Percentiles rank a stretch among this genome's conserved stretches.
These are phyloP conservation scores for Vitellaria paradoxa DNA, from an alignment of 179 eudicot genomes.

Conservation along the genomic window DNA sequence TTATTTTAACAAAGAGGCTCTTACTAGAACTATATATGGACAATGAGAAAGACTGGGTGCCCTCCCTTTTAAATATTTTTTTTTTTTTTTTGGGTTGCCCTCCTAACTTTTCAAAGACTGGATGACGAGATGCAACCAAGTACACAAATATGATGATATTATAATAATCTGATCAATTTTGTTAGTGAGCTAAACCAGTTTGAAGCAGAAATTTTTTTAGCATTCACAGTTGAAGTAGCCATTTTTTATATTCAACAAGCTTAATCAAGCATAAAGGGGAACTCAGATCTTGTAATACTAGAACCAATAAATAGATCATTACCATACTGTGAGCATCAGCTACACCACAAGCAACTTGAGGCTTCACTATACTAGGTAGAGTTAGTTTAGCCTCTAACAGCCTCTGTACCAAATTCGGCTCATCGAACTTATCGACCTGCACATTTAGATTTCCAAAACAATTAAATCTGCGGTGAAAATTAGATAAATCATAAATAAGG, in stretches of 20 bases:
- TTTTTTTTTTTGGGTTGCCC: not conserved
- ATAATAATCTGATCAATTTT: no score
- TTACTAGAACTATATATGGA: not conserved
- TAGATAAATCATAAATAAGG: not conserved
- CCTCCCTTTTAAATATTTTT: not conserved
- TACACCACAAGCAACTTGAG: conserved; percentile 99
- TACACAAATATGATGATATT: no score
- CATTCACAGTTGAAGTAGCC: no score
- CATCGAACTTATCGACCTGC: conserved; percentile 78
- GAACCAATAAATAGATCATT: conserved; percentile 15
- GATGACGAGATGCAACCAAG: no score
- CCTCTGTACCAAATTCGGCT: conserved; percentile 48
- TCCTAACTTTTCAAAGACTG: not conserved
- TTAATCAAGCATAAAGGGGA: not conserved
- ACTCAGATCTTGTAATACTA: not conserved
- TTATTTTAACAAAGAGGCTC: not conserved
- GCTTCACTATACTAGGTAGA: conserved; percentile 83
- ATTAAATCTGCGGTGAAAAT: not conserved
- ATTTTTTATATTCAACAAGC: no score
- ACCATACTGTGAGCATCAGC: conserved; percentile 96
- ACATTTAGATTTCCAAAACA: conserved; percentile 22
- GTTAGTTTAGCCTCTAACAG: conserved; percentile 65
- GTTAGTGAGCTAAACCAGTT: no score
- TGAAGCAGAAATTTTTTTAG: no score
- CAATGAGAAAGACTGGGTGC: not conserved